Base-by-base conservation (phyloP, 805 yeast genomes). In the Schwanniomyces sp. region DNA sequence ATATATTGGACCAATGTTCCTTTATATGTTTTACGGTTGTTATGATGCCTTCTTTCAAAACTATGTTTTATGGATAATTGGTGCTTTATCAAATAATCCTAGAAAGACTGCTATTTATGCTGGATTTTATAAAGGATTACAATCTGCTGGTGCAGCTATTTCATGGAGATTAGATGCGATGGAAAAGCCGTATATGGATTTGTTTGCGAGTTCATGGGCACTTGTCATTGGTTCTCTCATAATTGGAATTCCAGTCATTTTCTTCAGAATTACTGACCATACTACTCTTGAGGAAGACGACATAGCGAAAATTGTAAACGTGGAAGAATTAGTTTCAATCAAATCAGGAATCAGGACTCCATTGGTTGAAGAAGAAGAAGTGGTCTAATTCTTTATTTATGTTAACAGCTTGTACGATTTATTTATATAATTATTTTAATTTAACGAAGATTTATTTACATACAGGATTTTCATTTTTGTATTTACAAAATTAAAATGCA, bases 71-170 rank as follows among this genome's bases (percentile, higher is more conserved):
- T 82, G 85, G 83, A 52, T 77, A 38, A 67, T 83, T 67, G 86
- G 87, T 40, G 74, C 84, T 38, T 60, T 82, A 47, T 73, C 85
- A 47, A 82, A 82, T 61, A 75, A 78, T 56, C 75, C 84, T 28
- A 74, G 80, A 65, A 79, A 76, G 61, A 67, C 72, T 34, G 81
- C 84, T 24, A 61, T 81, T 49, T 78, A 79, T 55, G 82, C 84
- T 16, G 85, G 85, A 36, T 79, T 79, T 61, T 82, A 81, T 69
- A 83, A 83, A 68, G 81, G 84, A 48, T 62, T 83, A 49, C 87
- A 82, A 65, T 75, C 82, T 36, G 86, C 85, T 8, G 85, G 84
- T 59, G 81, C 82, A 11, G 86, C 82, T 21, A 69, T 82, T 41
- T 76, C 75, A 11, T 83, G 85, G 86, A 66, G 82, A 54, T 62